Evolutionary conservation across 306 rosid genomes (phyloP).

Genomic region (Quercus rubra): DNA sequence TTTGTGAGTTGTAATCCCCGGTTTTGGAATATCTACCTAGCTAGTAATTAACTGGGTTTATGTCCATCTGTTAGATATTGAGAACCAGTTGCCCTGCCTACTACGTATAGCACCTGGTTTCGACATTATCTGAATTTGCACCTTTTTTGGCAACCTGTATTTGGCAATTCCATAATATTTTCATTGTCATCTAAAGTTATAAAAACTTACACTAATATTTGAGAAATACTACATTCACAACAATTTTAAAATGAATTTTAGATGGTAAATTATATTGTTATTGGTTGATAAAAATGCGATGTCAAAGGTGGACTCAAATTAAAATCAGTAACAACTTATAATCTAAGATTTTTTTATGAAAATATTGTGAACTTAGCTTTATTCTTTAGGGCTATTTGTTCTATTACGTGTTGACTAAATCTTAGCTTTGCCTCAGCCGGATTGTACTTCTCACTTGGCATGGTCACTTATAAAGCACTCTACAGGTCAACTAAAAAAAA

Average conservation of each 20-base stretch:
- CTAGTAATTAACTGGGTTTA: not conserved
- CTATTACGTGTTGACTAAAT: not conserved
- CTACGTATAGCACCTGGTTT: not conserved
- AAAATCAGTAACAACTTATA: too few species aligned
- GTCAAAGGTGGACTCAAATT: too few species aligned
- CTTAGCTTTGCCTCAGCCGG: not conserved
- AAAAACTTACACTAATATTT: too few species aligned
- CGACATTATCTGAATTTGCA: too few species aligned
- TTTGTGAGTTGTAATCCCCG: too few species aligned
- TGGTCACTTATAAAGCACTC: not conserved
- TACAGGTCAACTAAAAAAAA: not conserved
- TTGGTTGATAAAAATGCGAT: too few species aligned
- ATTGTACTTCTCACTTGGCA: not conserved
- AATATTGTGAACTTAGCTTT: too few species aligned
- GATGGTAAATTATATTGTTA: too few species aligned
- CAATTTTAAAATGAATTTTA: too few species aligned
- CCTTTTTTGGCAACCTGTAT: too few species aligned
- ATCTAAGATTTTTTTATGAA: too few species aligned
- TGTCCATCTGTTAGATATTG: not conserved
- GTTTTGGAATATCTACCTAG: too few species aligned
- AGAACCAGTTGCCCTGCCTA: not conserved
- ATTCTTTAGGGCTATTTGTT: not conserved
- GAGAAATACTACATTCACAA: not conserved
- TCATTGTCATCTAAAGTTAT: not conserved
- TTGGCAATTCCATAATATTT: not conserved